phyloP scores from a whole-genome alignment of 2,329 filamentous ascomycete species.

The Fusarium papillatum region DNA sequence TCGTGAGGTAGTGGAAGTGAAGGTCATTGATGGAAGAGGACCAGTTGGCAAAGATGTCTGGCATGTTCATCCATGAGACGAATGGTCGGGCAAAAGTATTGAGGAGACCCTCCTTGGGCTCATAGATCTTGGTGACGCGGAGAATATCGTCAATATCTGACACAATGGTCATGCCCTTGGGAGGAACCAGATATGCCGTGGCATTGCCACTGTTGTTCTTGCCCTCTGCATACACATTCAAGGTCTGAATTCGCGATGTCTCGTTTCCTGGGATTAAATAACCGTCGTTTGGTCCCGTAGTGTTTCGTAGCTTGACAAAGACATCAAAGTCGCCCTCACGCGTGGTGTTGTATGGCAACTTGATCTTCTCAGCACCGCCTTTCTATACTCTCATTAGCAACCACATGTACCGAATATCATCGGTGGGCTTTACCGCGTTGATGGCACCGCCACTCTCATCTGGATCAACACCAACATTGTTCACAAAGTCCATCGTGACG shows the following conservation, averaged over 20 bases:
- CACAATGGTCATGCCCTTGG: conserved; percentile 77
- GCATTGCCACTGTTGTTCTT: conserved; percentile 76
- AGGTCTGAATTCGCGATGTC: conserved; percentile 73
- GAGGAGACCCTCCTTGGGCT: conserved; percentile 79
- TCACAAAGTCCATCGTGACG: conserved; percentile 72
- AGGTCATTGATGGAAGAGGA: conserved; percentile 73
- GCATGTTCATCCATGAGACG: conserved; percentile 84
- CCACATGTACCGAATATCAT: too few relatives aligned
- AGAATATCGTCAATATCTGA: conserved; percentile 87
- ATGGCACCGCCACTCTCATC: conserved; percentile 67
- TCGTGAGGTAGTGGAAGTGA: conserved; percentile 88
- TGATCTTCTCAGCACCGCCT: conserved; percentile 74
- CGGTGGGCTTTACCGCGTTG: conserved; percentile 51
- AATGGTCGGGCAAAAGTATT: conserved; percentile 83
- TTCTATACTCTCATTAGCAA: conserved; percentile 41
- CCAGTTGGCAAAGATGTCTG: conserved; percentile 83
- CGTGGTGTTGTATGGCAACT: conserved; percentile 76
- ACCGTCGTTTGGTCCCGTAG: conserved; percentile 61
- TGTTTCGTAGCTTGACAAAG: conserved; percentile 74
- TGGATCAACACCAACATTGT: conserved; percentile 61
- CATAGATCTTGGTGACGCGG: conserved; percentile 84
- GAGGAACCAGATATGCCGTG: conserved; percentile 82
- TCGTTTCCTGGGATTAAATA: conserved; percentile 73
- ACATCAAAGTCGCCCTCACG: conserved; percentile 79
- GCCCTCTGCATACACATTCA: conserved; percentile 77